Conservation (phyloP, 2,329 filamentous ascomycete genomes). For the Aureobasidium sp. region DNA sequence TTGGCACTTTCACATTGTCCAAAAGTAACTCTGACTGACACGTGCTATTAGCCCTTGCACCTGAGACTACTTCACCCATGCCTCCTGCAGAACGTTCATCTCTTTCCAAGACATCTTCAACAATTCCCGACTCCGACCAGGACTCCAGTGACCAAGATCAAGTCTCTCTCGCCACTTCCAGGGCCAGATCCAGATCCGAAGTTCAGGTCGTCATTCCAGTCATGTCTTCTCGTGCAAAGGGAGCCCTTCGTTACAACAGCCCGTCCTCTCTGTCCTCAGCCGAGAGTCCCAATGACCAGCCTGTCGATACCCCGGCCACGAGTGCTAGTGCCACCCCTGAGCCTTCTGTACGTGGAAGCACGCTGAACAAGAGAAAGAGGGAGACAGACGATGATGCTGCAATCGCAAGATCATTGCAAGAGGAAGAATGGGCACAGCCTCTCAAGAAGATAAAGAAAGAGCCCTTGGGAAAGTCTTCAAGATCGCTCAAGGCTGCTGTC, state of each 20-base stretch:
- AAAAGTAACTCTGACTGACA: constrained; percentile 2
- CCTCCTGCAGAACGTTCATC: not conserved
- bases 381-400: constrained; percentile 25
- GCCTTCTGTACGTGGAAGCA: constrained; percentile 32
- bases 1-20: not conserved
- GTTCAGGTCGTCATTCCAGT: constrained; percentile 15
- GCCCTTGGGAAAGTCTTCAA: not conserved
- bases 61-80: not conserved
- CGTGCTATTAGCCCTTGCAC: not conserved
- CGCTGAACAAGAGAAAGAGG: constrained; percentile 27
- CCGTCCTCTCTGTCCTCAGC: constrained; percentile 25
- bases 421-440: constrained; percentile 29
- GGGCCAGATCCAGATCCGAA: not conserved
- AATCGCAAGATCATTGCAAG: constrained; percentile 29
- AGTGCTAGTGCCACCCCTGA: constrained; percentile 51
- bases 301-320: constrained; percentile 57
- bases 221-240: constrained; percentile 11
- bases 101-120: not conserved
- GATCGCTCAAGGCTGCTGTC: not conserved
- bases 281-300: constrained; percentile 38
- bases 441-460: constrained; percentile 22
- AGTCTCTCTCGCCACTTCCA: not conserved
- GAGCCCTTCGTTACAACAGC: constrained; percentile 9
- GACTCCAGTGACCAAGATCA: constrained; percentile 7
- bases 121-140: constrained; percentile 3